Evolutionary conservation across 1,284 basidiomycete species (phyloP).

Genomic region (Mycena sp.): DNA sequence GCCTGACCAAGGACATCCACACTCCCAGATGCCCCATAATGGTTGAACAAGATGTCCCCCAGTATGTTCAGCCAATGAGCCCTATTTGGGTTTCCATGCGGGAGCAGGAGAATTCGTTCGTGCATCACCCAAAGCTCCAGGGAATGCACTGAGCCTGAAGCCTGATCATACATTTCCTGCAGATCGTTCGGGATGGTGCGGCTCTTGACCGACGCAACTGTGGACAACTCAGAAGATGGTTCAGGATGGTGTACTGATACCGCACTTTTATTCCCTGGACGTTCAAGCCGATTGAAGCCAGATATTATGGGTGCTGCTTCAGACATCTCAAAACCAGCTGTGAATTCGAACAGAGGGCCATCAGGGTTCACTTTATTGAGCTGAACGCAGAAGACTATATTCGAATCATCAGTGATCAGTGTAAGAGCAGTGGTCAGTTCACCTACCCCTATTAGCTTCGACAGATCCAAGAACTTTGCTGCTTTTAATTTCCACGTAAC

Average conservation of each 20-base stretch:
- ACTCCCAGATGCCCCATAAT: not conserved
- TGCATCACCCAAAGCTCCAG: constrained; percentile 1
- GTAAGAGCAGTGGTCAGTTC: not conserved
- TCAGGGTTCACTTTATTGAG: constrained; percentile 5
- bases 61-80: not conserved
- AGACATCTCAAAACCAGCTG: not conserved
- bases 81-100: not conserved
- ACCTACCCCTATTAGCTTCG: not conserved
- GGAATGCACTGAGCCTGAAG: not conserved
- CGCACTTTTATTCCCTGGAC: not conserved
- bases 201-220: not conserved
- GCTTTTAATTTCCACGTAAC: not conserved
- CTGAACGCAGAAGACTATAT: not conserved
- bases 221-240: not conserved
- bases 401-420: not conserved
- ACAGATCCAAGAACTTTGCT: not conserved
- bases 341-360: not conserved
- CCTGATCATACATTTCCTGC: not conserved
- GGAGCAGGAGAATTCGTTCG: constrained; percentile 1
- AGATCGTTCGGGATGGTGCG: not conserved
- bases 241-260: not conserved
- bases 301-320: not conserved
- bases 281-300: not conserved
- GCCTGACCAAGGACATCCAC: not conserved
- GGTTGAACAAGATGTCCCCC: not conserved